Base-by-base conservation (phyloP, 2,329 filamentous ascomycete genomes). In the Pyrenophora seminiperda region DNA sequence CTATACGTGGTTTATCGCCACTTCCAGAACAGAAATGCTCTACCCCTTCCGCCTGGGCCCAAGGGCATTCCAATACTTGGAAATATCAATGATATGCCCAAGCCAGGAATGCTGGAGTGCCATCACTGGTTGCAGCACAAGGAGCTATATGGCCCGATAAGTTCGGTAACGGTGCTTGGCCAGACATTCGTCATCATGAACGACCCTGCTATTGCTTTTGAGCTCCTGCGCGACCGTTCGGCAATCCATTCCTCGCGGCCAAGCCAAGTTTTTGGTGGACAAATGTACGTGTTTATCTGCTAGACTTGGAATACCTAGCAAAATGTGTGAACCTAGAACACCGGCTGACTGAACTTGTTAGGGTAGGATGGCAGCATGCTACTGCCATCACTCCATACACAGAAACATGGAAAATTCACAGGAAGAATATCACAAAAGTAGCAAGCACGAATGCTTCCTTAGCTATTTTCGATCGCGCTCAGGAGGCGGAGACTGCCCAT, bases 21-120 rank as follows among this genome's bases (percentile, higher is more conserved):
- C 22, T 41, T 45, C 11, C 50, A 38, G 6, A 36, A 37, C 4
- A 53, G 41, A 10, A 29, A 56, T 47, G 54, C 32, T 5, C 49
- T 47, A n/a, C 63, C 68, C 2, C 62, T 80, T 0, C 81, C 80
- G 1, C 81, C 81, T 1, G 81, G 81, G 0, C 81, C 81, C 0
- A 79, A 71, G 30, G 73, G 73, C 0, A 60, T 77, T 5, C 78
- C 79, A 0, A 11, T 83, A 0, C 22, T 83, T 3, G 81, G 81
- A 3, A 83, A 83, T 56, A 54, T 82, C 13, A 53, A 58, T 1
- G 79, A 83, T 53, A 63, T 83, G 9, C 80, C 80, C 0, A 62
- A 71, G 0, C 47, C 66, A 7, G 71, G 68, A 0, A 54, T 54
- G 31, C 70, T 67, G 7, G 77, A 78, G 42, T 76, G 67, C 60